These are phyloP conservation scores for Quillaja saponaria DNA, from an alignment of 306 rosid genomes.

Conservation along the genomic window DNA sequence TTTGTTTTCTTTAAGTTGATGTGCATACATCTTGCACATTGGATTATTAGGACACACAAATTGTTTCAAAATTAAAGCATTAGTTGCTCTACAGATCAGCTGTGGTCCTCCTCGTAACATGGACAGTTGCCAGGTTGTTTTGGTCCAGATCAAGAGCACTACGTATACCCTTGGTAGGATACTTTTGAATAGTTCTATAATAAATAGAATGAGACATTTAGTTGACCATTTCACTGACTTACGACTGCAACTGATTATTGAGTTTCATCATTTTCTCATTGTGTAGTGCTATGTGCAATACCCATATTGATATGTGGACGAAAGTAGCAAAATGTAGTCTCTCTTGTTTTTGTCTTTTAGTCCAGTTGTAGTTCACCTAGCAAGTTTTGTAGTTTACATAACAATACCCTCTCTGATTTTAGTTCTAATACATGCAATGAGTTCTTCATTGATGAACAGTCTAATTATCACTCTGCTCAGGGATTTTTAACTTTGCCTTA, in stretches of 20 bases:
- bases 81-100: slow-evolving; percentile 7
- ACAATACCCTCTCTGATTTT: slow-evolving; percentile 2
- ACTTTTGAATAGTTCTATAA: slow-evolving; percentile 12
- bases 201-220: slow-evolving; percentile 3
- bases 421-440: slow-evolving; percentile 9
- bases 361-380: too few species aligned
- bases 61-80: not conserved
- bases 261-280: too few species aligned
- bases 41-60: slow-evolving; percentile 7
- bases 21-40: slow-evolving; percentile 6
- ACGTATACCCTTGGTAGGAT: not conserved
- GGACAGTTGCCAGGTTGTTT: slow-evolving; percentile 21
- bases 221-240: slow-evolving; percentile 13
- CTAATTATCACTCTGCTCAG: slow-evolving; percentile 38
- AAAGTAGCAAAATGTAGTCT: too few species aligned
- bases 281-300: too few species aligned
- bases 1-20: too few species aligned
- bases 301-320: too few species aligned
- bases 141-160: not conserved
- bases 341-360: too few species aligned
- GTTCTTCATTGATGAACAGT: slow-evolving; percentile 22
- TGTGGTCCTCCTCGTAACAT: slow-evolving; percentile 11
- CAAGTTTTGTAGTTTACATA: too few species aligned
- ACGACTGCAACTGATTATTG: not conserved
- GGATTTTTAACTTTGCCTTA: slow-evolving; percentile 58